These are phyloP conservation scores for Mycena galericulata DNA, from an alignment of 768 basidiomycete genomes.

Conservation along the genomic window DNA sequence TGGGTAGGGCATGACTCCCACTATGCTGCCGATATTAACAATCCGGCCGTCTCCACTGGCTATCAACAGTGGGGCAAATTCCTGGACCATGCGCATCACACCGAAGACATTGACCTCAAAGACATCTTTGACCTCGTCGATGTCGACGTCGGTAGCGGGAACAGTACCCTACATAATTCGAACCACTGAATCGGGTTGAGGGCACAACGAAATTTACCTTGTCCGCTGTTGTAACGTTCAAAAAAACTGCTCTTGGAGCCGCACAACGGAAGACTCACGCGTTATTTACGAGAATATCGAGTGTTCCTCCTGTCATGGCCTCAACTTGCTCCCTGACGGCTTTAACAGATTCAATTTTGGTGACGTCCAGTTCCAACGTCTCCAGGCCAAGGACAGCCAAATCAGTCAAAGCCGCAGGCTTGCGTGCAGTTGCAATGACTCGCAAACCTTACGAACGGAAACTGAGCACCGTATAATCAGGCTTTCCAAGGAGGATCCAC, in stretches of 20 bases:
- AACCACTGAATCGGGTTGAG: neutral
- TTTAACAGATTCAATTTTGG: constrained; percentile 32
- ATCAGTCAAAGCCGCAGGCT: constrained; percentile 33
- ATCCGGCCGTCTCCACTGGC: constrained; percentile 42
- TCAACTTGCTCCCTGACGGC: constrained; percentile 29
- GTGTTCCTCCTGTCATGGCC: constrained; percentile 38
- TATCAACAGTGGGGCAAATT: constrained; percentile 44
- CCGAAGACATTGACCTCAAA: constrained; percentile 50
- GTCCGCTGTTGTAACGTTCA: constrained; percentile 16
- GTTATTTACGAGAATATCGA: constrained; percentile 43
- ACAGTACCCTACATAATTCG: constrained; percentile 17
- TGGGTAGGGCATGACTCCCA: constrained; percentile 43
- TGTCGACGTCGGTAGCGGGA: constrained; percentile 41
- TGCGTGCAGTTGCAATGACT: constrained; percentile 46
- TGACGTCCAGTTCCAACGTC: constrained; percentile 42
- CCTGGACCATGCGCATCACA: constrained; percentile 47
- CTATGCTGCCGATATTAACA: constrained; percentile 45
- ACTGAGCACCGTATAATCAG: neutral
- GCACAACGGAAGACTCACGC: constrained; percentile 3
- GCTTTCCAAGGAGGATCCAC: neutral
- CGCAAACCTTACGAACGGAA: constrained; percentile 33
- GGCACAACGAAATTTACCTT: constrained; percentile 1
- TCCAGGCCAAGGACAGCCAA: constrained; percentile 37
- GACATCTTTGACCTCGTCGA: constrained; percentile 37
- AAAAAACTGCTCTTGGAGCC: neutral